Conservation (phyloP, 768 basidiomycete genomes). For the Grammothele lineata region DNA sequence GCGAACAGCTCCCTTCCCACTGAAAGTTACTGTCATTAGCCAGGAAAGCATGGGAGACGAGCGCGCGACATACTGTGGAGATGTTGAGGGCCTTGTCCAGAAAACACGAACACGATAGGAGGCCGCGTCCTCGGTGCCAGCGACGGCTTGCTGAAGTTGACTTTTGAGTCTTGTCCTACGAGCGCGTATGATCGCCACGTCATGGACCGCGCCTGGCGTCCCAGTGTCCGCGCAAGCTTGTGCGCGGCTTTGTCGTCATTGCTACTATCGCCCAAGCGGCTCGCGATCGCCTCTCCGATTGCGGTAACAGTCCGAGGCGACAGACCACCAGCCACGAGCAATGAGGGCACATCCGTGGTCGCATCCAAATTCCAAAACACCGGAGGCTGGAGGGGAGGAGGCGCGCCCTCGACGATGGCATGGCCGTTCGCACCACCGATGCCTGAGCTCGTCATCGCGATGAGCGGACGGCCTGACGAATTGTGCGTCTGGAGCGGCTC, state of each 20-base stretch:
- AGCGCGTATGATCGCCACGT: slow-evolving; percentile 13
- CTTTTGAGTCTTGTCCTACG: not conserved
- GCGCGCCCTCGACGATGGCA: slow-evolving; percentile 33
- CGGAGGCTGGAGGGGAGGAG: not conserved
- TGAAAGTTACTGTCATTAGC: no score
- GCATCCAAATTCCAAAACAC: not conserved
- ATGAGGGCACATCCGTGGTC: slow-evolving; percentile 21
- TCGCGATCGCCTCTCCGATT: no score
- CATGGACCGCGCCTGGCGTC: slow-evolving; percentile 16
- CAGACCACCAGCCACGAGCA: slow-evolving; percentile 34
- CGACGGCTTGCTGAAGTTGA: slow-evolving; percentile 28
- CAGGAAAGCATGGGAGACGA: no score
- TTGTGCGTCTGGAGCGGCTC: slow-evolving; percentile 23
- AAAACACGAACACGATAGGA: slow-evolving; percentile 35
- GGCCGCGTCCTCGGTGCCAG: slow-evolving; percentile 24
- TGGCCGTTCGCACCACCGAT: slow-evolving; percentile 44
- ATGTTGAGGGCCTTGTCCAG: slow-evolving; percentile 39
- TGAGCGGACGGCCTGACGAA: slow-evolving; percentile 25
- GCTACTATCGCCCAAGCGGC: no score
- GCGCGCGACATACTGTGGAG: slow-evolving; percentile 32
- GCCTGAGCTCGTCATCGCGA: slow-evolving; percentile 40
- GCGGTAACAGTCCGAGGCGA: no score
- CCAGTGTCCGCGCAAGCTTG: slow-evolving; percentile 3
- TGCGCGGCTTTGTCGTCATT: no score
- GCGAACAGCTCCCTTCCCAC: slow-evolving; percentile 37